Evolutionary conservation across 805 yeast genomes (phyloP).

Genomic region (Saitoella complicata): DNA sequence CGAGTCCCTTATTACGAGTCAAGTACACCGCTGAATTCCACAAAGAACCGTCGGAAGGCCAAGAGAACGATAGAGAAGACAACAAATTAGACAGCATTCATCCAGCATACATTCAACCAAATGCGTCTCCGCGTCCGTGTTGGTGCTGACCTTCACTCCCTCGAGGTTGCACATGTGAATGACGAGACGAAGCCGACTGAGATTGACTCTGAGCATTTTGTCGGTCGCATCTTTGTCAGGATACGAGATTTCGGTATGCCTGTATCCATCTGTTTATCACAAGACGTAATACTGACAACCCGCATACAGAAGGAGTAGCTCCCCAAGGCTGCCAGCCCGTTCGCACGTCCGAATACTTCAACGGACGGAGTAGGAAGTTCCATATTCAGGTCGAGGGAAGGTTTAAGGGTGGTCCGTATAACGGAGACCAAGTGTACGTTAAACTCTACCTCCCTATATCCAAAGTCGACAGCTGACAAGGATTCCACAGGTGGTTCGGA

Average conservation of each 20-base stretch:
- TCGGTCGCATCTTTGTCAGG: constrained; percentile 1
- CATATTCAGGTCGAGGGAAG: constrained; percentile 4
- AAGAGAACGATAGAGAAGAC: too few species aligned
- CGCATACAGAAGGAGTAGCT: neutral
- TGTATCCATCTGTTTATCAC: too few species aligned
- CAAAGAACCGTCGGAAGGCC: too few species aligned
- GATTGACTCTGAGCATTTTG: constrained; percentile 1
- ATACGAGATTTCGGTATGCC: neutral
- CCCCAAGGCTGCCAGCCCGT: constrained; percentile 3
- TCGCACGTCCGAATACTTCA: neutral
- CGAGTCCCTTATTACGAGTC: too few species aligned
- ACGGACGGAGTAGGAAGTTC: constrained; percentile 1
- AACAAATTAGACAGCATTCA: too few species aligned
- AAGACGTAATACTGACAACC: too few species aligned
- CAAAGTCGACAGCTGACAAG: too few species aligned
- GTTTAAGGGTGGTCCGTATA: neutral
- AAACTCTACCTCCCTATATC: too few species aligned
- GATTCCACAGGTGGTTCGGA: neutral
- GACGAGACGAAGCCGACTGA: constrained; percentile 3
- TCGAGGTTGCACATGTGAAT: constrained; percentile 3
- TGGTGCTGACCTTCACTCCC: neutral
- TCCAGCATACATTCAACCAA: too few species aligned
- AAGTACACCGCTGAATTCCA: too few species aligned
- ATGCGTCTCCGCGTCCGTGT: constrained; percentile 1
- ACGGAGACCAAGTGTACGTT: constrained; percentile 1